These are phyloP conservation scores for Auriscalpium microsporum DNA, from an alignment of 768 basidiomycete species.

Conservation along the genomic window DNA sequence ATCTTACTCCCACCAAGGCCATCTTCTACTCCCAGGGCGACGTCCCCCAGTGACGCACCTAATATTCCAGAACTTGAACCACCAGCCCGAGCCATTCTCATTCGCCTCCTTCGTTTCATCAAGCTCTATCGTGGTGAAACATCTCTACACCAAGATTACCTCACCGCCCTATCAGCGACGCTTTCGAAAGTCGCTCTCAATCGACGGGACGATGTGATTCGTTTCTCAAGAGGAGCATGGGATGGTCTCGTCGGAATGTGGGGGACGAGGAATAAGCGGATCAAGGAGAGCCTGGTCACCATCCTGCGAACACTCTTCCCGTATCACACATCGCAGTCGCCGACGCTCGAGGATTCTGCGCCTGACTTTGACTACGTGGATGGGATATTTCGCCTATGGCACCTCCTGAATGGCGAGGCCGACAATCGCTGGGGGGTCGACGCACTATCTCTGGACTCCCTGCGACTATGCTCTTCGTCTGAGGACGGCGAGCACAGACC, in stretches of 20 bases:
- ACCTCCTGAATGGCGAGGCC: slow-evolving; percentile 51
- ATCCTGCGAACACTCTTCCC: slow-evolving; percentile 67
- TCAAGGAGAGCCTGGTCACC: slow-evolving; percentile 77
- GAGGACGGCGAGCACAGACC: slow-evolving; percentile 12
- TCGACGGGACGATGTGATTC: slow-evolving; percentile 44
- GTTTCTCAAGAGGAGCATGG: slow-evolving; percentile 59
- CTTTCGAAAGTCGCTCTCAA: slow-evolving; percentile 79
- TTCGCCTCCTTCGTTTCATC: slow-evolving; percentile 55
- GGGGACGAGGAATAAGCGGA: slow-evolving; percentile 64
- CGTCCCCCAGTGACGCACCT: no score
- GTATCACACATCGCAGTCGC: slow-evolving; percentile 40
- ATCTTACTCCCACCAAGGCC: slow-evolving; percentile 38
- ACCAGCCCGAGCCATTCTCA: slow-evolving; percentile 34
- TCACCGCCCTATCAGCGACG: slow-evolving; percentile 57
- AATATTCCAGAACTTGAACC: no score
- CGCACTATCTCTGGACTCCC: slow-evolving; percentile 51
- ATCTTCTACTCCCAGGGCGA: slow-evolving; percentile 24
- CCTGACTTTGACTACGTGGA: slow-evolving; percentile 34
- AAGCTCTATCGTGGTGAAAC: slow-evolving; percentile 61
- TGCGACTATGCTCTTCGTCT: slow-evolving; percentile 45
- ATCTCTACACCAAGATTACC: slow-evolving; percentile 68
- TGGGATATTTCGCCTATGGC: slow-evolving; percentile 45
- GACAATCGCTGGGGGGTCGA: slow-evolving; percentile 59
- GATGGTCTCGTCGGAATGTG: slow-evolving; percentile 59
- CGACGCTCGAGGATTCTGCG: slow-evolving; percentile 11